Percentiles rank a stretch among this genome's conserved stretches.
phyloP scores from a whole-genome alignment of 2,329 filamentous ascomycete genomes.

The Lecanicillium sp. region DNA sequence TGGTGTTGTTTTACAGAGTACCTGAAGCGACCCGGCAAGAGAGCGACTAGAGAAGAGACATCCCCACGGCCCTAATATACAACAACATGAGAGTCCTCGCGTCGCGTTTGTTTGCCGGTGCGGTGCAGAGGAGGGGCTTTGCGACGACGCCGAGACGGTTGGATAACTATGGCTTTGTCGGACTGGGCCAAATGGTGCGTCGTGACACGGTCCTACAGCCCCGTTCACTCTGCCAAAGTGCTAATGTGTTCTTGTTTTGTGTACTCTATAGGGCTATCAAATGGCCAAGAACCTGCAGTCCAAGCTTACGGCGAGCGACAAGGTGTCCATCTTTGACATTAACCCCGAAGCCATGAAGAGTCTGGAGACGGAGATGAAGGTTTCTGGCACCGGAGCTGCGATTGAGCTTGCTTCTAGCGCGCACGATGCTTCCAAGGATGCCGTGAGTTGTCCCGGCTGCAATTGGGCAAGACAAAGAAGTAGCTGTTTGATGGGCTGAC shows the following conservation, averaged over 20 bases:
- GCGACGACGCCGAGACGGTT: slow-evolving; percentile 36
- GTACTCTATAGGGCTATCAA: slow-evolving; percentile 42
- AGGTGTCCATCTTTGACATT: slow-evolving; percentile 47
- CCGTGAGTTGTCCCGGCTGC: slow-evolving; percentile 31
- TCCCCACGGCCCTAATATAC: too few relatives aligned
- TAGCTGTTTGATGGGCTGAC: too few relatives aligned
- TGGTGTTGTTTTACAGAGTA: background rate
- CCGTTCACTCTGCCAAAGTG: background rate
- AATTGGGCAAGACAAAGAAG: too few relatives aligned
- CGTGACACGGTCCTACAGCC: background rate
- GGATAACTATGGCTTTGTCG: slow-evolving; percentile 51
- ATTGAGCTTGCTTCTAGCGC: slow-evolving; percentile 37
- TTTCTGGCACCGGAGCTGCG: slow-evolving; percentile 34
- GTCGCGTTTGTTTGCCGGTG: slow-evolving; percentile 10
- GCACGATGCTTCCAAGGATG: slow-evolving; percentile 40
- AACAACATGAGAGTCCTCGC: slow-evolving; percentile 9
- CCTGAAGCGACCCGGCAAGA: background rate
- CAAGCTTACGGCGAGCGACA: slow-evolving; percentile 43
- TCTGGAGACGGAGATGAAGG: slow-evolving; percentile 39
- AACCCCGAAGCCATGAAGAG: slow-evolving; percentile 39
- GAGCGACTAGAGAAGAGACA: background rate
- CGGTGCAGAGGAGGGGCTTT: slow-evolving; percentile 38
- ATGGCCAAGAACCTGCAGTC: slow-evolving; percentile 55
- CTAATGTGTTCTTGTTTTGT: slow-evolving; percentile 10
- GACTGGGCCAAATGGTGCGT: slow-evolving; percentile 52